A percentile compares a stretch with the other conserved stretches of the same genome.
Evolutionary conservation across 139 green algal genomes (phyloP).

Genomic region (Tetraselmis chui): DNA sequence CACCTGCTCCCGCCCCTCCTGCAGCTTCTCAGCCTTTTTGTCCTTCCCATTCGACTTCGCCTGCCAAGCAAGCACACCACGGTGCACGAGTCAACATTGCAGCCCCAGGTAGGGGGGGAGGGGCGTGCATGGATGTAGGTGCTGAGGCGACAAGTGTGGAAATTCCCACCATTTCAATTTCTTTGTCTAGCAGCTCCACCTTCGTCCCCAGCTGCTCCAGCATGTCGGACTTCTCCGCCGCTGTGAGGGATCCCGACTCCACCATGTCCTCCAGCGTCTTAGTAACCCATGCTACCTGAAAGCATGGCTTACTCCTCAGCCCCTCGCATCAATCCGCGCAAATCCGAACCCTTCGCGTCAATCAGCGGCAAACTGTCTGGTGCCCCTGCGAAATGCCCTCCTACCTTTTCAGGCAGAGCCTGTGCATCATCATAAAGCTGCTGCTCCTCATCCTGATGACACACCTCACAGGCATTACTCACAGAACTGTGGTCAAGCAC

Average conservation of each 20-base stretch:
- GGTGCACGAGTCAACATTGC: too few species aligned
- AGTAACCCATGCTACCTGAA: conserved; percentile 7
- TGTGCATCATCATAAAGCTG: conserved; percentile 6
- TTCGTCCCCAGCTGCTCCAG: conserved; percentile 17
- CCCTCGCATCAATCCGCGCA: too few species aligned
- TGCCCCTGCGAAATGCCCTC: too few species aligned
- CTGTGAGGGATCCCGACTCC: conserved; percentile 6
- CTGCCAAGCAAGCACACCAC: too few species aligned
- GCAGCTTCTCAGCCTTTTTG: conserved; percentile 9
- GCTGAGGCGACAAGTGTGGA: neutral
- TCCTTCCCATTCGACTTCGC: neutral
- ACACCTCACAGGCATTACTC: too few species aligned
- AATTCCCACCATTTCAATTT: neutral
- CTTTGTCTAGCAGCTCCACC: neutral
- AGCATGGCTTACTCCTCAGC: too few species aligned
- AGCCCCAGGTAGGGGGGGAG: too few species aligned
- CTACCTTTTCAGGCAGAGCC: conserved; percentile 6
- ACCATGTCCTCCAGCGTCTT: conserved; percentile 8
- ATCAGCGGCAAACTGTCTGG: too few species aligned
- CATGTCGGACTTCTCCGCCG: conserved; percentile 4
- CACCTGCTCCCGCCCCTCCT: neutral
- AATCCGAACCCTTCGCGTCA: too few species aligned
- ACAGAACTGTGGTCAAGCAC: too few species aligned
- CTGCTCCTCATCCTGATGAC: conserved; percentile 5
- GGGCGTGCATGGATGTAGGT: neutral